Evolutionary conservation across 352 stramenopile genomes (phyloP).

Genomic region (Phytophthora sansomeana): DNA sequence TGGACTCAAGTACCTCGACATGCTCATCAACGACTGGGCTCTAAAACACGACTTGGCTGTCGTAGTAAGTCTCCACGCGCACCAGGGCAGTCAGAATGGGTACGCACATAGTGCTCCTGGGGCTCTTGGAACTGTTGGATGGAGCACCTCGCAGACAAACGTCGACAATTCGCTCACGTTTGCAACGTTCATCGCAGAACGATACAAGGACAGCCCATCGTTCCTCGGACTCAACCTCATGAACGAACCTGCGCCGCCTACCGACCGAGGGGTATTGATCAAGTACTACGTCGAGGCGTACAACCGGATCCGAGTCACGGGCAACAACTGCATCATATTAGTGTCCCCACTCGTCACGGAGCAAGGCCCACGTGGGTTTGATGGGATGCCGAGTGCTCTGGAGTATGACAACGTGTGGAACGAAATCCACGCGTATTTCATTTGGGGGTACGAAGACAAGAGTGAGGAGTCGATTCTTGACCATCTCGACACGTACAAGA

Average conservation of each 20-base stretch:
- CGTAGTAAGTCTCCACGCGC: constrained; percentile 61
- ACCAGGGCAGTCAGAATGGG: constrained; percentile 67
- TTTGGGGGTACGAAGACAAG: constrained; percentile 41
- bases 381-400: neutral
- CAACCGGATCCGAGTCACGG: constrained; percentile 38
- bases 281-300: constrained; percentile 58
- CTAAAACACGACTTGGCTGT: constrained; percentile 63
- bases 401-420: constrained; percentile 64
- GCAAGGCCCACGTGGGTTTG: too few species aligned
- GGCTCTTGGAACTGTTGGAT: constrained; percentile 19
- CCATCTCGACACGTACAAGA: constrained; percentile 31
- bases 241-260: constrained; percentile 52
- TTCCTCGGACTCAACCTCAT: constrained; percentile 65
- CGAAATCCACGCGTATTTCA: constrained; percentile 66
- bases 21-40: constrained; percentile 59
- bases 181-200: constrained; percentile 43
- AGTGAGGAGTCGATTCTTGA: constrained; percentile 28
- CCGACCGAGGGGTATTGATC: constrained; percentile 28
- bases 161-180: constrained; percentile 49
- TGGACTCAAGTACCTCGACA: constrained; percentile 61
- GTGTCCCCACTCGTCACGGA: constrained; percentile 51
- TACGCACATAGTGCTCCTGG: constrained; percentile 60
- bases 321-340: constrained; percentile 57
- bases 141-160: constrained; percentile 38
- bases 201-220: constrained; percentile 51